Percentiles rank a stretch among this genome's conserved stretches.
phyloP scores from a whole-genome alignment of 176 grass and related monocot species.

The Bothriochloa decipiens region DNA sequence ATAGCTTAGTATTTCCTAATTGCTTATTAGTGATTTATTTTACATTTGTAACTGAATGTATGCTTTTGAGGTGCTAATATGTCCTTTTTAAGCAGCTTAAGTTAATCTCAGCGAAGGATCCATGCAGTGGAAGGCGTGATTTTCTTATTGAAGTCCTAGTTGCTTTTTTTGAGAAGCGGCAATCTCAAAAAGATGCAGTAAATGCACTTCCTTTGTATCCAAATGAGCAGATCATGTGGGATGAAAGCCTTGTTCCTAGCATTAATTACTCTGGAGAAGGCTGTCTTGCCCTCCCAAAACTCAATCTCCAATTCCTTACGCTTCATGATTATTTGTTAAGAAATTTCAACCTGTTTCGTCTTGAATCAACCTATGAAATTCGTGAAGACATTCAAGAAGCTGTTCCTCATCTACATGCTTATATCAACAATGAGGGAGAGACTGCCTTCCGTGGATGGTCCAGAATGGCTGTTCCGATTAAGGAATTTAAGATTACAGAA shows the following conservation, averaged over 20 bases:
- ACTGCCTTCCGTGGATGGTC: conserved; percentile 97
- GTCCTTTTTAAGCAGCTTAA: conserved; percentile 76
- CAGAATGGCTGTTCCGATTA: conserved; percentile 96
- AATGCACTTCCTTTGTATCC: conserved; percentile 97
- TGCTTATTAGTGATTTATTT: conserved; percentile 27
- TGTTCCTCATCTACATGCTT: conserved; percentile 92
- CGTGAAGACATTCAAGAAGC: conserved; percentile 98
- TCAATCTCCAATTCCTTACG: conserved; percentile 96
- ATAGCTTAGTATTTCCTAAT: conserved; percentile 29
- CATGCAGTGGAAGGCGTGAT: conserved; percentile 76
- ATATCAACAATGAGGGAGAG: conserved; percentile 96
- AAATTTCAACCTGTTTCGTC: conserved; percentile 98
- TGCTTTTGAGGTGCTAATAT: conserved; percentile 48
- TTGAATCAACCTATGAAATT: conserved; percentile 99
- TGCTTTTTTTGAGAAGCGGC: conserved; percentile 92
- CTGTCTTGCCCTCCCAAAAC: conserved; percentile 97
- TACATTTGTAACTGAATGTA: not conserved
- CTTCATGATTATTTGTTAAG: conserved; percentile 97
- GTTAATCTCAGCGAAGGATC: conserved; percentile 85
- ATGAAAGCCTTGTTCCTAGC: conserved; percentile 97
- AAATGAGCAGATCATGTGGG: conserved; percentile 99
- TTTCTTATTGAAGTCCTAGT: conserved; percentile 93
- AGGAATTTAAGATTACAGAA: conserved; percentile 84
- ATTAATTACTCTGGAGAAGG: conserved; percentile 99
- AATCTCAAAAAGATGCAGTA: conserved; percentile 98